Evolutionary conservation across 2,329 filamentous ascomycete genomes (phyloP).

Genomic region (Diaporthe australafricana): DNA sequence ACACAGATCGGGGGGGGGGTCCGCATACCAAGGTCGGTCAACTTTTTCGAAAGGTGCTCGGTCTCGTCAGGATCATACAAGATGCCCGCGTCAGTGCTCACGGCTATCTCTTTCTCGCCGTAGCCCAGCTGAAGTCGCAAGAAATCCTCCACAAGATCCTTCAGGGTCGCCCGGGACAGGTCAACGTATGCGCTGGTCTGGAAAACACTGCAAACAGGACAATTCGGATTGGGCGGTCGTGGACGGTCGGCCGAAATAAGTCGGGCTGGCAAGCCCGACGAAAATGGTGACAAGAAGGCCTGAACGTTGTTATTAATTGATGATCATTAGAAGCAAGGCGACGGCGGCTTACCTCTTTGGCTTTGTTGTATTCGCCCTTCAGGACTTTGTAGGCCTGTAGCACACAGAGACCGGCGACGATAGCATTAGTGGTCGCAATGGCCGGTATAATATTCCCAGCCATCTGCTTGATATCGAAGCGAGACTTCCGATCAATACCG

Average conservation of each 20-base stretch:
- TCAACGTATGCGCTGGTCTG: conserved; percentile 77
- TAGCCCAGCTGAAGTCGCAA: conserved; percentile 79
- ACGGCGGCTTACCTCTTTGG: conserved; percentile 73
- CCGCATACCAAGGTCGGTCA: conserved; percentile 77
- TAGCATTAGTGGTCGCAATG: conserved; percentile 97
- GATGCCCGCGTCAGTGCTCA: conserved; percentile 80
- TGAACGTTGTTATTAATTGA: conserved; percentile 43
- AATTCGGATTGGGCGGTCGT: conserved; percentile 80
- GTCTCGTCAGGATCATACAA: conserved; percentile 92
- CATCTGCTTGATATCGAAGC: conserved; percentile 99
- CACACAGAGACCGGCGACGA: conserved; percentile 92
- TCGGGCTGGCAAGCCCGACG: conserved; percentile 55
- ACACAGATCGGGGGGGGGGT: background rate
- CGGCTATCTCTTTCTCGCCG: conserved; percentile 79
- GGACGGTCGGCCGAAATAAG: conserved; percentile 69
- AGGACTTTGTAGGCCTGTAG: conserved; percentile 93
- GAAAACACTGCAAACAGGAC: conserved; percentile 83
- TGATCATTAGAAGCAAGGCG: background rate
- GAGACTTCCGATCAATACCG: conserved; percentile 86
- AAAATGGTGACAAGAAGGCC: conserved; percentile 83
- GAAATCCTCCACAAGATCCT: conserved; percentile 82
- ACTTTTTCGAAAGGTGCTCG: conserved; percentile 84
- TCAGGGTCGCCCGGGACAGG: conserved; percentile 77
- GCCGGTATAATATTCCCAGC: conserved; percentile 99
- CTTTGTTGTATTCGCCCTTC: conserved; percentile 74